Percentiles rank a stretch among this genome's conserved stretches.
Evolutionary conservation across 805 yeast species (phyloP).

Genomic region (Ogataea pini): DNA sequence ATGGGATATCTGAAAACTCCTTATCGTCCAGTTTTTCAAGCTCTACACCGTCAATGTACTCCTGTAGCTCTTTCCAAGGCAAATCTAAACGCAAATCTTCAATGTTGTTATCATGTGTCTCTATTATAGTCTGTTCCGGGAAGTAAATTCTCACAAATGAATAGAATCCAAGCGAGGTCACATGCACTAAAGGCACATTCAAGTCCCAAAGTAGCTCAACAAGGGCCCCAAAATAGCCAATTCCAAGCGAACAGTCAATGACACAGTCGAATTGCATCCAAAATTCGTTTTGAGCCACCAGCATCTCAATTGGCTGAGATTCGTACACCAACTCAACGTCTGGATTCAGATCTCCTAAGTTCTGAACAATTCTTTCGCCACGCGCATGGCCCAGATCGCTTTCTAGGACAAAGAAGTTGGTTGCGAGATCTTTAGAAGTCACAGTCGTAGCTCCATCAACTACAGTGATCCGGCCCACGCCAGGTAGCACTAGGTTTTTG

Average conservation of each 20-base stretch:
- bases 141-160: constrained; percentile 56
- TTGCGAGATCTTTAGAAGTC: constrained; percentile 44
- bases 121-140: constrained; percentile 65
- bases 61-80: constrained; percentile 71
- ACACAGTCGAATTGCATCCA: constrained; percentile 56
- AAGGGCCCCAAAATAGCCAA: constrained; percentile 20
- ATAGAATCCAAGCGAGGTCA: constrained; percentile 62
- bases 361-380: constrained; percentile 41
- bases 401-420: constrained; percentile 61
- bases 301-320: constrained; percentile 8
- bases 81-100: constrained; percentile 65
- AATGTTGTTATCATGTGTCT: constrained; percentile 63
- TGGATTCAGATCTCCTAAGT: constrained; percentile 58
- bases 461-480: constrained; percentile 60
- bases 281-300: constrained; percentile 18
- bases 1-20: constrained; percentile 68
- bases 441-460: constrained; percentile 47
- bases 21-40: constrained; percentile 45
- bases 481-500: constrained; percentile 79
- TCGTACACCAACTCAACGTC: constrained; percentile 48
- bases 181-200: constrained; percentile 55
- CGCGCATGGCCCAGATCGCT: constrained; percentile 44
- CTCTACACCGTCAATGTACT: constrained; percentile 52
- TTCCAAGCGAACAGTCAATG: constrained; percentile 37
- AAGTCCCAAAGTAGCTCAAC: constrained; percentile 42